Evolutionary conservation across 1,284 basidiomycete genomes (phyloP).

Genomic region (Boletus semigastroideus): DNA sequence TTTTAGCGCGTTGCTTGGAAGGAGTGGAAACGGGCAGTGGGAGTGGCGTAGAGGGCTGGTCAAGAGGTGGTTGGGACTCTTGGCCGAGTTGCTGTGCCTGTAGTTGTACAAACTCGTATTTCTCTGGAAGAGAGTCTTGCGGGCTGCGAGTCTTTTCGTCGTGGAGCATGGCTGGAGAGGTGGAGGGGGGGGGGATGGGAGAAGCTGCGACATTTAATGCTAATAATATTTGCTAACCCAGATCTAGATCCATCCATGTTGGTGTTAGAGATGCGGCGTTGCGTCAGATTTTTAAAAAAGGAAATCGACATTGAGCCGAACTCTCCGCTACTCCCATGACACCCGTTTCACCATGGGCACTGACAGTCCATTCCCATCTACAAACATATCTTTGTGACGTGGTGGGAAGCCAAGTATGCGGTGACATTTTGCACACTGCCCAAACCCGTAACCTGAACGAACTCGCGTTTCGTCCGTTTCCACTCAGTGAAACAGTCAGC

Average conservation of each 20-base stretch:
- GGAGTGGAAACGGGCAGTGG: constrained; percentile 28
- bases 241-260: too few species aligned
- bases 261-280: too few species aligned
- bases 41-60: constrained; percentile 14
- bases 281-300: too few species aligned
- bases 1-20: constrained; percentile 23
- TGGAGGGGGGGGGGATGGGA: background rate
- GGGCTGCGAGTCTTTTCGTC: constrained; percentile 22
- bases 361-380: too few species aligned
- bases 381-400: too few species aligned
- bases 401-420: too few species aligned
- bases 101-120: constrained; percentile 20
- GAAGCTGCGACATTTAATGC: too few species aligned
- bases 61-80: background rate
- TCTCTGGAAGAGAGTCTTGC: constrained; percentile 14
- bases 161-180: constrained; percentile 15
- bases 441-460: background rate
- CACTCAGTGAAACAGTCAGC: background rate
- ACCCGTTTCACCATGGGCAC: too few species aligned
- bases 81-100: constrained; percentile 21
- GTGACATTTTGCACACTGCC: background rate
- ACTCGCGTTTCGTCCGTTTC: background rate
- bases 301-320: too few species aligned
- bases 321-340: too few species aligned
- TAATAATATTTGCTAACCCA: too few species aligned